Conservation (phyloP, 208 protist genomes). For the Trypanosoma theileri region DNA sequence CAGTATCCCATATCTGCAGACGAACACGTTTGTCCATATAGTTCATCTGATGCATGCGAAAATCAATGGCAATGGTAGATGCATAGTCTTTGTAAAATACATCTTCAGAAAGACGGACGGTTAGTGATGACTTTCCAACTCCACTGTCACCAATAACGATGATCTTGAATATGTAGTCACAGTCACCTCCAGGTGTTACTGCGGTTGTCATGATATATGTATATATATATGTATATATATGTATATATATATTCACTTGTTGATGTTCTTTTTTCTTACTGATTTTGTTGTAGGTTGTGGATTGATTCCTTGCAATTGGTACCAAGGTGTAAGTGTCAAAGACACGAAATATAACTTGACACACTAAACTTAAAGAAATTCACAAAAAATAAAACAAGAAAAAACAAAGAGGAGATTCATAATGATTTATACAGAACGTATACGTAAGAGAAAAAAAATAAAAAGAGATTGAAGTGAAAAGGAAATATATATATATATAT, state of each 20-base stretch:
- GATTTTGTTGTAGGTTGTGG: not conserved
- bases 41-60: constrained; percentile 89
- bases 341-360: no score
- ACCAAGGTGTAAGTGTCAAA: no score
- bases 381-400: no score
- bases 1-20: constrained; percentile 93
- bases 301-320: no score
- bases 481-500: no score
- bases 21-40: constrained; percentile 92
- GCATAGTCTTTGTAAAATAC: constrained; percentile 91
- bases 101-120: constrained; percentile 90
- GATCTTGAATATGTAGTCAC: constrained; percentile 96
- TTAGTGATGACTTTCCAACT: constrained; percentile 91
- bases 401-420: no score
- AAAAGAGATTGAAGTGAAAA: no score
- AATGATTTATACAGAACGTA: no score
- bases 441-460: no score
- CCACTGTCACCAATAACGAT: constrained; percentile 93
- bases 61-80: constrained; percentile 90
- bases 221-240: constrained; percentile 9
- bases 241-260: constrained; percentile 8
- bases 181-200: constrained; percentile 72
- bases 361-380: no score
- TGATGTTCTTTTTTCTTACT: constrained; percentile 16
- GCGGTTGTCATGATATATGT: constrained; percentile 27